Evolutionary conservation across 441 rosid species (phyloP).

Genomic region (Biscutella laevigata): DNA sequence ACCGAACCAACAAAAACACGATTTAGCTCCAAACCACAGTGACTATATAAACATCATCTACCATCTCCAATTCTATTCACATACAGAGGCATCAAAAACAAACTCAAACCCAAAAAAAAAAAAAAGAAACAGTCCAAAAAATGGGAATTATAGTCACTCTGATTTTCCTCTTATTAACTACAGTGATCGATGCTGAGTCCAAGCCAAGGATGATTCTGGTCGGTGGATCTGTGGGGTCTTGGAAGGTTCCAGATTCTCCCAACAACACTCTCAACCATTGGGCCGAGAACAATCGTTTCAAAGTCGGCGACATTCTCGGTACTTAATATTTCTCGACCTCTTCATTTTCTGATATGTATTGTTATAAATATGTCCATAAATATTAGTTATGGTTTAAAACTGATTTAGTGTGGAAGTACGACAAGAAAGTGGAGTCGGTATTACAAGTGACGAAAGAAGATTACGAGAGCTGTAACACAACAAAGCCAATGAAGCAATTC

Average conservation of each 20-base stretch:
- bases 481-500: constrained; percentile 29
- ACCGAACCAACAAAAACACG: neutral
- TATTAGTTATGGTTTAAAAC: too few species aligned
- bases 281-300: constrained; percentile 38
- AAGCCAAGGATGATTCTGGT: constrained; percentile 29
- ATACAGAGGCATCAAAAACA: neutral
- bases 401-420: constrained; percentile 47
- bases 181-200: constrained; percentile 16
- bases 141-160: constrained; percentile 23
- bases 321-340: neutral
- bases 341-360: neutral
- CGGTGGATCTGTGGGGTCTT: constrained; percentile 33
- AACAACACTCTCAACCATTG: constrained; percentile 31
- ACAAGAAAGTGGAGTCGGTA: constrained; percentile 41
- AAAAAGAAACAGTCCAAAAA: neutral
- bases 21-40: constrained; percentile 6
- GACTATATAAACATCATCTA: constrained; percentile 20
- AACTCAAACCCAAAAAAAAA: neutral
- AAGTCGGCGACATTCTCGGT: constrained; percentile 40
- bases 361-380: too few species aligned
- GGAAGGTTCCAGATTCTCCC: constrained; percentile 37
- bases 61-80: constrained; percentile 14
- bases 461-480: constrained; percentile 33
- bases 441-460: constrained; percentile 39
- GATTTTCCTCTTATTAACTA: constrained; percentile 16